Base-by-base conservation (phyloP, 306 rosid species). In the Casuarina glauca region DNA sequence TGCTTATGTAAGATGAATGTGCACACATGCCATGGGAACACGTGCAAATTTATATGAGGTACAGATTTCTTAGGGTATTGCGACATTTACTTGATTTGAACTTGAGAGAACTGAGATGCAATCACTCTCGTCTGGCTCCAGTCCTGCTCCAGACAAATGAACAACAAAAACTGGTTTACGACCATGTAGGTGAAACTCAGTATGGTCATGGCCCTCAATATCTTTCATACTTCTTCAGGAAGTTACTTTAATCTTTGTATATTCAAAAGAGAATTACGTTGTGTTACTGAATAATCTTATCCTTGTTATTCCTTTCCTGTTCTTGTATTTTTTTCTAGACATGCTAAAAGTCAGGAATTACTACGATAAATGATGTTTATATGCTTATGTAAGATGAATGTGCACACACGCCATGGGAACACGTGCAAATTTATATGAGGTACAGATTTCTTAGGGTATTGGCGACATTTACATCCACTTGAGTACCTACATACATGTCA, bases 201-300 rank as follows among this genome's bases (percentile, higher is more conserved):
- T 12, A 20, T 57, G 9, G 20, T 57, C 63, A 57, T 57, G 63
- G 13, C 39, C 10, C 26, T 9, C 38, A 57, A 6, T 2, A 9
- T 57, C 36, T 57, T 57, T 20, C 63, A 20, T 57, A 38, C 63
- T 20, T 20, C 63, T 57, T 76, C 78, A 17, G 53, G 58, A 45
- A 45, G 44, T 60, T 60, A 4, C 5, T 62, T 16, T 12, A 16
- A 20, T 20, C 10, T 19, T 20, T 57, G 12, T 19, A 6, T 8
- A 19, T 57, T 8, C 5, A 44, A 44, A 19, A 19, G 36, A 26
- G 32, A 26, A 26, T 26, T 26, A 26, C 32, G 32, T 1, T 26
- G 32, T 26, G 32, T 1, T 26, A 26, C 32, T 26, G 32, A 26
- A 26, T 26, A 26, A 26, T 26, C 32, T 26, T 26, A 26, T 26